Evolutionary conservation across 306 rosid genomes (phyloP), one percentile per base, ranked within the genome.

Genomic region (Dryas alaskensis): DNA sequence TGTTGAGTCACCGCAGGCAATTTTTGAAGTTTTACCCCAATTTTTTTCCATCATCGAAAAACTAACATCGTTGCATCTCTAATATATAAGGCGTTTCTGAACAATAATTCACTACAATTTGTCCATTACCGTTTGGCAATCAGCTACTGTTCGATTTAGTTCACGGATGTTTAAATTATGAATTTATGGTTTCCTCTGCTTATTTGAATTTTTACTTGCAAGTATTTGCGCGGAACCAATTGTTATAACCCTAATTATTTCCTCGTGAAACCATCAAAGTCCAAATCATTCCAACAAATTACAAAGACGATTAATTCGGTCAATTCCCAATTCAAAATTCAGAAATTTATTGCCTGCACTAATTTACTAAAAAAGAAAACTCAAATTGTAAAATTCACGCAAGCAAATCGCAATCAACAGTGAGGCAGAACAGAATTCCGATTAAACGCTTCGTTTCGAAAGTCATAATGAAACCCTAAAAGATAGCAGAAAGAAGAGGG

Each of bases 291-390:
- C 61, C 8, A 10, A 10, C 5, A 14, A 31, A 31, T 22, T 22
- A 1, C 1, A 31, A 31, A 31, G 37, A 31, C 37, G 37, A 31
- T 62, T 5, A 40, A 62, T 40, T 8, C 67, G 67, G 48, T 40
- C 48, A 48, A 67, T 11, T n/a, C 19, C 72, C 44, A 43, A 68
- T 31, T 49, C 73, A 55, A 69, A 70, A 54, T 69, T 9, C 14
- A 5, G 17, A 25, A 70, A 43, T 57, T 70, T 8, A 47, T 22
- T 3, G 65, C 54, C 31, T 52, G 60, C 17, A 55, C 40, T 16
- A 62, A 3, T 17, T 17, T 25, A 7, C 48, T 7, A 55, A 22
- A 43, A 5, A 4, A 27, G 4, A 39, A 67, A 48, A 50, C 5
- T 10, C 0, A 52, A 40, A 2, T 4, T 3, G 10, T 16, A 4